Evolutionary conservation across 148 eudicot species (phyloP).

Genomic region (Polygonum aviculare): DNA sequence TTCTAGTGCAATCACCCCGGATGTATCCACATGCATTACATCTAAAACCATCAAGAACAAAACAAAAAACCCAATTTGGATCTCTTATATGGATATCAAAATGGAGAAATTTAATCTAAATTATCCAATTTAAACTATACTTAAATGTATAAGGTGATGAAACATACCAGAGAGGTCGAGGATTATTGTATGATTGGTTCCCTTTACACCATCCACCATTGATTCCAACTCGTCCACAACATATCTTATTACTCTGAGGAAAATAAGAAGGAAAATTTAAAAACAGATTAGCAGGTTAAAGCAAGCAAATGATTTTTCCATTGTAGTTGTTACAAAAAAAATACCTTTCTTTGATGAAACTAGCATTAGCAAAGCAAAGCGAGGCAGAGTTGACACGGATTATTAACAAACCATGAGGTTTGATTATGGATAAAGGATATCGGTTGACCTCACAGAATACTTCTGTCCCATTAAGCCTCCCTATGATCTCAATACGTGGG

Average conservation of each 20-base stretch:
- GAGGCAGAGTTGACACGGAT: constrained; percentile 39
- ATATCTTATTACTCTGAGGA: constrained; percentile 8
- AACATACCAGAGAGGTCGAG: constrained; percentile 11
- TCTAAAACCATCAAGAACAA: constrained; percentile 24
- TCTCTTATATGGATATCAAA: no score
- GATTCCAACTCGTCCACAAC: neutral
- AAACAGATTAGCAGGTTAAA: neutral
- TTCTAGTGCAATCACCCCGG: constrained; percentile 36
- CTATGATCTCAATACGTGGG: constrained; percentile 40
- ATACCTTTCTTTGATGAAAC: constrained; percentile 44
- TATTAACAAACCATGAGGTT: constrained; percentile 26
- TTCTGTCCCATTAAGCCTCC: constrained; percentile 43
- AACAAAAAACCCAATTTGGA: neutral
- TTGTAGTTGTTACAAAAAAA: constrained; percentile 7
- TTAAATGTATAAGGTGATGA: neutral
- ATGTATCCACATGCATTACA: constrained; percentile 40
- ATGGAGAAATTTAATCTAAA: neutral
- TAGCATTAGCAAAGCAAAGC: constrained; percentile 57
- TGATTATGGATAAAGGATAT: constrained; percentile 34
- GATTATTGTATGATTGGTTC: constrained; percentile 8
- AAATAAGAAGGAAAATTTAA: neutral
- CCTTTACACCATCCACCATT: neutral
- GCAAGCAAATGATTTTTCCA: constrained; percentile 16
- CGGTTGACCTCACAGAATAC: constrained; percentile 35
- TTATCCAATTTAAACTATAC: neutral